Evolutionary conservation across 306 rosid species (phyloP).

Genomic region (Amphicarpaea edgeworthii): DNA sequence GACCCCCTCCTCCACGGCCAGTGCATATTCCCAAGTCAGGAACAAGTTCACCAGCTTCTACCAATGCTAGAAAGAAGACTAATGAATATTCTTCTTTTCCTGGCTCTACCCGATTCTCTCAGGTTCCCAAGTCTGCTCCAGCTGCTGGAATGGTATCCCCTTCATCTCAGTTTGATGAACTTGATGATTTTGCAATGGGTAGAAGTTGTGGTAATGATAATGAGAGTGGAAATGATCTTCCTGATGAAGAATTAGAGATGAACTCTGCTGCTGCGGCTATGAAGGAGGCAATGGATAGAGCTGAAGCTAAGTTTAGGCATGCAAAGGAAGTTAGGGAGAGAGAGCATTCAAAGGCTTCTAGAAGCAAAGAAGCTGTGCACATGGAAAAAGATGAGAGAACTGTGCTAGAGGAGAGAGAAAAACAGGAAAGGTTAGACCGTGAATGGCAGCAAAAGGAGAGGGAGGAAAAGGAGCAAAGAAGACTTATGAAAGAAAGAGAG

Average conservation of each 20-base stretch:
- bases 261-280: conserved; percentile 98
- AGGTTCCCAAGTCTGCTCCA: conserved; percentile 63
- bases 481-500: conserved; percentile 69
- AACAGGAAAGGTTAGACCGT: conserved; percentile 68
- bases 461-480: conserved; percentile 73
- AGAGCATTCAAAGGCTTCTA: conserved; percentile 74
- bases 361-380: conserved; percentile 72
- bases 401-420: conserved; percentile 64
- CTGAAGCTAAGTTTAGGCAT: conserved; percentile 93
- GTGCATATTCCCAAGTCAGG: conserved; percentile 69
- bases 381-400: conserved; percentile 73
- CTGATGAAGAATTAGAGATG: conserved; percentile 81
- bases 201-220: conserved; percentile 61
- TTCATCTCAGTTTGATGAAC: conserved; percentile 68
- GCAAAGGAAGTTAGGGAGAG: conserved; percentile 95
- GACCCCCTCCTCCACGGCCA: conserved; percentile 98
- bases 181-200: conserved; percentile 80
- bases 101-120: conserved; percentile 61
- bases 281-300: conserved; percentile 98
- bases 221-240: conserved; percentile 65
- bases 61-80: conserved; percentile 67
- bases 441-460: conserved; percentile 74
- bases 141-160: conserved; percentile 56
- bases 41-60: conserved; percentile 53
- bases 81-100: conserved; percentile 69